Conservation (phyloP, 208 protist genomes). For the Acanthamoeba quina region DNA sequence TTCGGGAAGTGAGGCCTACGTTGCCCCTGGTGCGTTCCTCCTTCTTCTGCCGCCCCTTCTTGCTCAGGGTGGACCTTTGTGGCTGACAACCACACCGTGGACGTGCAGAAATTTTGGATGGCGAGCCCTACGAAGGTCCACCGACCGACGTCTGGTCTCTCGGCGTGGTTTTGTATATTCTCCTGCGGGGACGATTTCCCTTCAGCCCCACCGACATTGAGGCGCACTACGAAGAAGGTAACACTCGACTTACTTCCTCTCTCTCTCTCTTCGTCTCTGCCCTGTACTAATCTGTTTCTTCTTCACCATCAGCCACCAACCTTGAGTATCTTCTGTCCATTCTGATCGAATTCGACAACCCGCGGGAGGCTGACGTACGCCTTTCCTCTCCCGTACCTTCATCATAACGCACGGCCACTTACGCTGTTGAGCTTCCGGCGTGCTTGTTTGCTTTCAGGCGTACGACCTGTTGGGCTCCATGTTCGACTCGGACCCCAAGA, state of each 20-base stretch:
- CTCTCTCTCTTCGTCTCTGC: neutral
- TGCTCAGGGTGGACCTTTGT: neutral
- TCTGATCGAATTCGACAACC: conserved; percentile 46
- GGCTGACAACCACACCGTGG: no score
- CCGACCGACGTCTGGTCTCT: conserved; percentile 51
- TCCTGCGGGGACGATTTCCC: conserved; percentile 28
- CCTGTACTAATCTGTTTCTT: neutral
- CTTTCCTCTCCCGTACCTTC: neutral
- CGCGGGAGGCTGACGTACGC: conserved; percentile 11
- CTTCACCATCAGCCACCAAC: neutral
- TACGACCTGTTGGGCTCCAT: conserved; percentile 36
- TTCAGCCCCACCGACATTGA: conserved; percentile 60
- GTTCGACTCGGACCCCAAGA: conserved; percentile 63
- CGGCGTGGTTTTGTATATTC: conserved; percentile 56
- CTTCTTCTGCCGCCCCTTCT: neutral
- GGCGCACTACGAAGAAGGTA: conserved; percentile 33
- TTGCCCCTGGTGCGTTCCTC: neutral
- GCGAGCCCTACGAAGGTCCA: conserved; percentile 38
- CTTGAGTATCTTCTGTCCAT: conserved; percentile 31
- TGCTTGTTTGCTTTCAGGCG: neutral
- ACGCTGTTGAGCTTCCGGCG: no score
- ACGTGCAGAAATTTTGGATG: conserved; percentile 27
- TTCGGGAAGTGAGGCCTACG: conserved; percentile 46
- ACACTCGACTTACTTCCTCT: neutral
- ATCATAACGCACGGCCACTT: neutral